Evolutionary conservation across 1,284 basidiomycete species (phyloP).

Genomic region (Pseudozyma tsukubaensis): DNA sequence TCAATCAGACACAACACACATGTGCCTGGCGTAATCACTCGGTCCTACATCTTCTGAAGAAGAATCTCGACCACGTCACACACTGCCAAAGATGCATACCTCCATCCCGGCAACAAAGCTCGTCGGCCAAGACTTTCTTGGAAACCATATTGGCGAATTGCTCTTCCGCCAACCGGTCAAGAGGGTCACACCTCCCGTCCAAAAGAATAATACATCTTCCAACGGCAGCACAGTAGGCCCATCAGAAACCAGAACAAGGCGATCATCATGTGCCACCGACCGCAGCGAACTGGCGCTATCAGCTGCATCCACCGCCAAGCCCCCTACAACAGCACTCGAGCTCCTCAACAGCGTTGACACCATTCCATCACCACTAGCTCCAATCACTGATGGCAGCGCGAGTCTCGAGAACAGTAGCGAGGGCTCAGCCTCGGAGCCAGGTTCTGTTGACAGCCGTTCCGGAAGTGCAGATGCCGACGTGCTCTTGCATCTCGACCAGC

Average conservation of each 20-base stretch:
- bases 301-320: too few relatives aligned
- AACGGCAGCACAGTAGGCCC: slow-evolving; percentile 18
- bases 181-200: neutral
- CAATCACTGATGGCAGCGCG: slow-evolving; percentile 10
- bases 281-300: too few relatives aligned
- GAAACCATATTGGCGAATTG: slow-evolving; percentile 50
- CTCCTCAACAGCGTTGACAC: slow-evolving; percentile 8
- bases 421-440: slow-evolving; percentile 27
- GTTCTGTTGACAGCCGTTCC: slow-evolving; percentile 24
- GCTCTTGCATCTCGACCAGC: slow-evolving; percentile 25
- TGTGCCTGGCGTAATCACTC: slow-evolving; percentile 21
- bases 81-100: slow-evolving; percentile 32
- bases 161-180: slow-evolving; percentile 42
- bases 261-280: slow-evolving; percentile 5
- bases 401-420: slow-evolving; percentile 28
- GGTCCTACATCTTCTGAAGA: slow-evolving; percentile 8
- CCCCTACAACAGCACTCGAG: slow-evolving; percentile 10
- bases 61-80: slow-evolving; percentile 10
- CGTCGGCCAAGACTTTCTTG: slow-evolving; percentile 46
- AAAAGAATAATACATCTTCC: slow-evolving; percentile 15
- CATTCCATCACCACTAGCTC: slow-evolving; percentile 5
- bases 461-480: slow-evolving; percentile 20
- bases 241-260: slow-evolving; percentile 5
- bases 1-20: slow-evolving; percentile 12
- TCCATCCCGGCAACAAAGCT: slow-evolving; percentile 28